These are phyloP conservation scores for Diaporthe humulicola DNA, from an alignment of 2,329 filamentous ascomycete genomes.

Conservation along the genomic window DNA sequence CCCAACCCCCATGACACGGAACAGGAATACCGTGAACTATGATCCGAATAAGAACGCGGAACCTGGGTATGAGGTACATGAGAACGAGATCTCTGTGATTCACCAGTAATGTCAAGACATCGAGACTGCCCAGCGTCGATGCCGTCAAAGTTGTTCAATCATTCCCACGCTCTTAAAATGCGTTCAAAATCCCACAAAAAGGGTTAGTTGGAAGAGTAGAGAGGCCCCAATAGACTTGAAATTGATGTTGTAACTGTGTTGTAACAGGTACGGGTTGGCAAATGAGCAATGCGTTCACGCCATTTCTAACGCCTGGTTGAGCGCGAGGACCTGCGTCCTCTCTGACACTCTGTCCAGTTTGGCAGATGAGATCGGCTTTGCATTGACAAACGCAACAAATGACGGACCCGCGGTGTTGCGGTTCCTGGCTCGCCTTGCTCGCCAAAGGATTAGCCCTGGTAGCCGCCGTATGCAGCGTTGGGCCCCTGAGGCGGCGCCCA, in stretches of 20 bases:
- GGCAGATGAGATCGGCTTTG: neutral
- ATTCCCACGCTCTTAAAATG: slow-evolving; percentile 33
- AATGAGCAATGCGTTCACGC: neutral
- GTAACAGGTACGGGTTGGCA: neutral
- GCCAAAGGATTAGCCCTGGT: slow-evolving; percentile 65
- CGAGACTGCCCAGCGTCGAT: slow-evolving; percentile 26
- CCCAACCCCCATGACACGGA: slow-evolving; percentile 31
- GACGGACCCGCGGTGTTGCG: neutral
- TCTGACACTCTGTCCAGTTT: neutral
- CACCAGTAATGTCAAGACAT: slow-evolving; percentile 10
- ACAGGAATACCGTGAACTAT: slow-evolving; percentile 38
- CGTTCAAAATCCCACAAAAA: slow-evolving; percentile 31
- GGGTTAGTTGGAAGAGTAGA: slow-evolving; percentile 19
- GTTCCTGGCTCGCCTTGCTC: neutral
- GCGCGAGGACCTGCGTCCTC: neutral
- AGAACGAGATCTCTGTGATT: slow-evolving; percentile 13
- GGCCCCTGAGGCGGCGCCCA: slow-evolving; percentile 66
- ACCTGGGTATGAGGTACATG: slow-evolving; percentile 25
- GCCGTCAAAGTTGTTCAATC: slow-evolving; percentile 28
- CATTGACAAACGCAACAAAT: neutral
- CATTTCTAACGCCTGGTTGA: neutral
- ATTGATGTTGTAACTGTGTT: slow-evolving; percentile 16
- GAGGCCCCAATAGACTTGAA: slow-evolving; percentile 11
- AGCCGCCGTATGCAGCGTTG: slow-evolving; percentile 73
- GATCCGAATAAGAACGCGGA: slow-evolving; percentile 23